phyloP scores from a whole-genome alignment of 73 alveolate genomes.

The Paramecium pentaurelia region DNA sequence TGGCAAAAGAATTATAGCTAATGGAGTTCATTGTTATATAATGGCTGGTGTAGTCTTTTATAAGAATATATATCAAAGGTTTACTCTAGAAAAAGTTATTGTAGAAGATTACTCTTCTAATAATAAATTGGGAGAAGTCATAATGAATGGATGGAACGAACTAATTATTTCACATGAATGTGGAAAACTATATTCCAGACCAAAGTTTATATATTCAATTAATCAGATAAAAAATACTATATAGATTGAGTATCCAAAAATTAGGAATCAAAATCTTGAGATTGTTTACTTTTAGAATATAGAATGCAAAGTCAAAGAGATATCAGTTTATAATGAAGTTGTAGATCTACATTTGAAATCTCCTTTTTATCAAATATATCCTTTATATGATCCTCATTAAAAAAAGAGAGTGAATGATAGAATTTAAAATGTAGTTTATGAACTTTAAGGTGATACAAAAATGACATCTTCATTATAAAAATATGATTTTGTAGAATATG shows the following conservation, averaged over 20 bases:
- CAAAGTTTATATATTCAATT: neutral
- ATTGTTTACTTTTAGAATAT: neutral
- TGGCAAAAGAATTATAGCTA: neutral
- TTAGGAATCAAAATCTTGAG: neutral
- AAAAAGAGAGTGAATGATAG: neutral
- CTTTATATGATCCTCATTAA: neutral
- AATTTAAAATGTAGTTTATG: neutral
- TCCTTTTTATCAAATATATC: neutral
- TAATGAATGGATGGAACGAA: neutral
- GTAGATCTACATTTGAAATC: neutral
- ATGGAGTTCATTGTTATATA: neutral
- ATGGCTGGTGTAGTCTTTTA: neutral
- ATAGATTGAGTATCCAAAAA: neutral
- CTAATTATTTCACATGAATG: neutral
- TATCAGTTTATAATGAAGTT: neutral
- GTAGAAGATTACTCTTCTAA: constrained; percentile 4
- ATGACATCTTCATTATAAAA: neutral
- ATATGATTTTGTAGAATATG: neutral
- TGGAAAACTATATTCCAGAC: constrained; percentile 3
- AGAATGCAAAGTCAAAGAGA: neutral
- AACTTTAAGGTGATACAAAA: neutral
- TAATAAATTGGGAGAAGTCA: neutral
- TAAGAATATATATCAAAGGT: neutral
- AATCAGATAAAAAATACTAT: neutral
- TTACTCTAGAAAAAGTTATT: neutral